Evolutionary conservation across 2,329 filamentous ascomycete species (phyloP).

Genomic region (Aspergillus glaucus): DNA sequence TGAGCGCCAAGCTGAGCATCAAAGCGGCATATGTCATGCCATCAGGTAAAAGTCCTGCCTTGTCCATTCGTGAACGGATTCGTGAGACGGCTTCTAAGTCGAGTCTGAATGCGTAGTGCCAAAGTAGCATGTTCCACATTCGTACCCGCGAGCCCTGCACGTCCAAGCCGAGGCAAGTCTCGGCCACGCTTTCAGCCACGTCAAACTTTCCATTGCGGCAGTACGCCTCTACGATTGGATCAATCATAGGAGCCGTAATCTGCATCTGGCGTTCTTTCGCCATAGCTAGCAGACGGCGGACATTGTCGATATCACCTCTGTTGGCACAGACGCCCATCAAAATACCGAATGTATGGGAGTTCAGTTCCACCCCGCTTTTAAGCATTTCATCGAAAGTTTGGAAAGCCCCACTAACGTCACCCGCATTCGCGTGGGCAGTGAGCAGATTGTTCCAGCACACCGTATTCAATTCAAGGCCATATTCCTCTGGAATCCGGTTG

Average conservation of each 20-base stretch:
- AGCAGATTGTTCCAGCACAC: conserved; percentile 72
- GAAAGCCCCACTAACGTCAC: conserved; percentile 62
- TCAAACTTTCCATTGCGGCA: conserved; percentile 51
- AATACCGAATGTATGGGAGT: conserved; percentile 61
- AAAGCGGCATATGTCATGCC: conserved; percentile 55
- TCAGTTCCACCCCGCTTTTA: conserved; percentile 45
- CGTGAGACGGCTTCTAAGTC: conserved; percentile 50
- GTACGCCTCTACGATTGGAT: conserved; percentile 62
- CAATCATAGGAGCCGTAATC: conserved; percentile 53
- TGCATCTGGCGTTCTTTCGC: conserved; percentile 51
- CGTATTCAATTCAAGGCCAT: conserved; percentile 51
- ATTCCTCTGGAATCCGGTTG: conserved; percentile 51
- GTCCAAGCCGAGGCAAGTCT: conserved; percentile 48
- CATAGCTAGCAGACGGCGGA: conserved; percentile 58
- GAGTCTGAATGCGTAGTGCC: conserved; percentile 60
- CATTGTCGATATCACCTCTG: conserved; percentile 66
- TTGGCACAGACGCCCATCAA: conserved; percentile 66
- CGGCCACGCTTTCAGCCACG: conserved; percentile 55
- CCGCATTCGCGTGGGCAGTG: conserved; percentile 59
- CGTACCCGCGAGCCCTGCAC: conserved; percentile 50
- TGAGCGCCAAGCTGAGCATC: conserved; percentile 52
- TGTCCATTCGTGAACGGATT: conserved; percentile 51
- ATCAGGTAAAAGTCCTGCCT: conserved; percentile 46
- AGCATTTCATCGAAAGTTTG: conserved; percentile 58
- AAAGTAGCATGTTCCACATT: conserved; percentile 74